phyloP scores from a whole-genome alignment of 1,139 yeast species.

The Pichia kudriavzevii region DNA sequence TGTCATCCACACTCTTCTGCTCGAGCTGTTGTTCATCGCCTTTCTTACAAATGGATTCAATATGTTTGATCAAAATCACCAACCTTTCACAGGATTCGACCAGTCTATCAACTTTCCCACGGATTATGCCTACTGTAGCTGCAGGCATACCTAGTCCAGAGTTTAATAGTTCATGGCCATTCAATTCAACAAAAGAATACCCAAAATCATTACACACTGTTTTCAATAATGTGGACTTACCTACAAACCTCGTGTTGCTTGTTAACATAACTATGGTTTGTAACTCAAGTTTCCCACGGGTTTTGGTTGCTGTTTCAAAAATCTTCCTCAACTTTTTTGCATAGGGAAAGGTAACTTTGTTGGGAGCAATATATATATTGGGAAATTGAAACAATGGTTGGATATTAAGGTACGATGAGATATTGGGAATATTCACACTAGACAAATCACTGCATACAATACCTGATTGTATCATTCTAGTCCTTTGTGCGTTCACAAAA shows the following conservation, averaged over 20 bases:
- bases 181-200: conserved; percentile 60
- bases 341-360: conserved; percentile 34
- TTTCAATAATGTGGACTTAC: conserved; percentile 61
- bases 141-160: conserved; percentile 55
- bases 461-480: conserved; percentile 66
- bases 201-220: conserved; percentile 56
- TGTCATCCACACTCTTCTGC: conserved; percentile 37
- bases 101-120: conserved; percentile 67
- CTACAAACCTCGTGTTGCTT: conserved; percentile 70
- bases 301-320: conserved; percentile 36
- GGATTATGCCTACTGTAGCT: conserved; percentile 69
- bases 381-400: conserved; percentile 31
- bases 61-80: conserved; percentile 58
- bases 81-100: conserved; percentile 35
- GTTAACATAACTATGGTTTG: conserved; percentile 59
- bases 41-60: conserved; percentile 66
- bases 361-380: conserved; percentile 7
- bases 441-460: conserved; percentile 23
- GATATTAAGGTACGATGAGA: conserved; percentile 36
- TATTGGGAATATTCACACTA: conserved; percentile 24
- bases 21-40: conserved; percentile 45
- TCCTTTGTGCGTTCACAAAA: conserved; percentile 54
- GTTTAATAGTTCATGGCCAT: conserved; percentile 52
- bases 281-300: conserved; percentile 24
- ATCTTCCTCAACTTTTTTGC: conserved; percentile 49